Percentiles rank a stretch among this genome's conserved stretches.
phyloP scores from a whole-genome alignment of 768 basidiomycete species.

The Mycena vitilis region DNA sequence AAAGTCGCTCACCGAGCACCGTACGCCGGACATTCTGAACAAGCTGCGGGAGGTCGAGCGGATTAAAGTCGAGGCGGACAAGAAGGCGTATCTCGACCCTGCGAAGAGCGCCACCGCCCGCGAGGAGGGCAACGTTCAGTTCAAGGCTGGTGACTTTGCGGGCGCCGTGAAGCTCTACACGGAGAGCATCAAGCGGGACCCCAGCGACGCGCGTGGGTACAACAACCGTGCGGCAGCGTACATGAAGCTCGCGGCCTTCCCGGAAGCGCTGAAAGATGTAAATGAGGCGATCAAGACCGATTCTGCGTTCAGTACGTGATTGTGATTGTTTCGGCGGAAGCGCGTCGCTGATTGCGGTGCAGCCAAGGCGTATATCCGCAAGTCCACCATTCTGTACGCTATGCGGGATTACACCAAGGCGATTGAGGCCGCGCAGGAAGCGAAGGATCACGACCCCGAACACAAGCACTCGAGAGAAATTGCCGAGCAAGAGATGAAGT shows the following conservation, averaged over 20 bases:
- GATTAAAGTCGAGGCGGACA: constrained; percentile 79
- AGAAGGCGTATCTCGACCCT: constrained; percentile 88
- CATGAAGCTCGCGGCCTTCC: constrained; percentile 92
- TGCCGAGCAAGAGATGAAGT: constrained; percentile 80
- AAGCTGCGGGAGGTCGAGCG: constrained; percentile 91
- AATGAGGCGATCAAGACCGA: constrained; percentile 94
- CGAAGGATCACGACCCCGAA: constrained; percentile 82
- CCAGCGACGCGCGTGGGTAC: constrained; percentile 90
- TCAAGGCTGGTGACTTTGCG: constrained; percentile 94
- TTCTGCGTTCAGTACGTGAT: constrained; percentile 76
- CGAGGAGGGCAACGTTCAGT: constrained; percentile 91
- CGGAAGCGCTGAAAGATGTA: constrained; percentile 96
- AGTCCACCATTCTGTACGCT: constrained; percentile 82
- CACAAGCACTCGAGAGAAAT: constrained; percentile 89
- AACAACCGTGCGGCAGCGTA: constrained; percentile 99
- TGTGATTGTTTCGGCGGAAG: constrained; percentile 4
- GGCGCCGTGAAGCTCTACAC: constrained; percentile 92
- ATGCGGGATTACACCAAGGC: constrained; percentile 96
- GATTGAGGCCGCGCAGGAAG: constrained; percentile 83
- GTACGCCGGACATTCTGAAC: constrained; percentile 90
- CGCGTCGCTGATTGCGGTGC: constrained; percentile 15
- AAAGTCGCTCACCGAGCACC: constrained; percentile 96
- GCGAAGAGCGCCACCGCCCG: constrained; percentile 84
- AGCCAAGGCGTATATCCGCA: constrained; percentile 98
- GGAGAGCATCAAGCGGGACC: constrained; percentile 97